Conservation (phyloP, 2,329 filamentous ascomycete species). For the Plectosphaerella cucumerina region DNA sequence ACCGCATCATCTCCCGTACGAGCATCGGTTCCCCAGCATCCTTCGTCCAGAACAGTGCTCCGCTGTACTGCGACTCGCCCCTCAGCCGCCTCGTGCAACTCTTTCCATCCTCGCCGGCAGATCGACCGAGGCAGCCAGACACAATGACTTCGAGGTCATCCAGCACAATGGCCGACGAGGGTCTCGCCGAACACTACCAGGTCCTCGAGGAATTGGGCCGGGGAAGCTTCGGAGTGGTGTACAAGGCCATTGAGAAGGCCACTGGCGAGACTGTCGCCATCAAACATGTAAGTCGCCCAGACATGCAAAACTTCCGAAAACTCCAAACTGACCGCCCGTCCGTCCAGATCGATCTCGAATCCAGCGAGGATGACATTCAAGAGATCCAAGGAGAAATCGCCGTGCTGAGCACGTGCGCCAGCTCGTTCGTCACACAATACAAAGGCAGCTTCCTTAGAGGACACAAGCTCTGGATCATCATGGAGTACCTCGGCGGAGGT, state of each 20-base stretch:
- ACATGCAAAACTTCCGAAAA: background rate
- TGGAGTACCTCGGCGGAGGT: slow-evolving; percentile 95
- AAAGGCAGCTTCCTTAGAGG: slow-evolving; percentile 94
- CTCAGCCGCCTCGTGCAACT: no score
- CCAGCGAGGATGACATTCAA: slow-evolving; percentile 95
- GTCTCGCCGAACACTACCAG: slow-evolving; percentile 83
- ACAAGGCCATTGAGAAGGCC: slow-evolving; percentile 87
- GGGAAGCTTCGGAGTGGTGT: slow-evolving; percentile 94
- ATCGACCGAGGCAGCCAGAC: no score
- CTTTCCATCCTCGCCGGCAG: no score
- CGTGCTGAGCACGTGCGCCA: slow-evolving; percentile 90
- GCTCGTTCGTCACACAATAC: slow-evolving; percentile 92
- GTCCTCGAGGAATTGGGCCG: slow-evolving; percentile 94
- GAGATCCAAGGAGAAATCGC: slow-evolving; percentile 98
- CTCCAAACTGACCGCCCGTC: background rate
- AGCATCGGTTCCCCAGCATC: background rate
- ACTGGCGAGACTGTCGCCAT: slow-evolving; percentile 94
- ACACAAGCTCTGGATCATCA: slow-evolving; percentile 98
- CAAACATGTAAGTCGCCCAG: slow-evolving; percentile 71
- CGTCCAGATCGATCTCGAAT: slow-evolving; percentile 90
- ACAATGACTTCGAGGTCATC: slow-evolving; percentile 10
- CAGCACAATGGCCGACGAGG: slow-evolving; percentile 50
- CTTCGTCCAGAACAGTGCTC: slow-evolving; percentile 4
- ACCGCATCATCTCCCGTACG: no score
- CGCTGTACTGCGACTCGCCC: background rate